These are phyloP conservation scores for Cystobasidium tubakii DNA, from an alignment of 768 basidiomycete genomes.

Conservation along the genomic window DNA sequence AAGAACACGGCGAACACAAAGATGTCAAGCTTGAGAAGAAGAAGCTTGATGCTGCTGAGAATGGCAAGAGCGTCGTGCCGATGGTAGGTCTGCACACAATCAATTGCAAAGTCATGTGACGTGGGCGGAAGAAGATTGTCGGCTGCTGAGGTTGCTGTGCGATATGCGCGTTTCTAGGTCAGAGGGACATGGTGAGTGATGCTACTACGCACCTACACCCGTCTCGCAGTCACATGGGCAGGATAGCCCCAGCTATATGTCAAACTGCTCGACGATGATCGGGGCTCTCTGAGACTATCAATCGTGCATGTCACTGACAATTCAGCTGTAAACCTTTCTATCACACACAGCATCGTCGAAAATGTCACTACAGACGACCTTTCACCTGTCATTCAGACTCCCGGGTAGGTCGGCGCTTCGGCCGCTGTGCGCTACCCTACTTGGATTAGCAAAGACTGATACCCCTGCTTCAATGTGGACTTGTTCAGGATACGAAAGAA, in stretches of 20 bases:
- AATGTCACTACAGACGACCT: constrained; percentile 20
- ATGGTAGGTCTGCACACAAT: neutral
- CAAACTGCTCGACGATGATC: neutral
- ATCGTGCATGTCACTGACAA: neutral
- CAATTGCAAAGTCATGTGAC: no score
- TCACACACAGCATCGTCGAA: constrained; percentile 28
- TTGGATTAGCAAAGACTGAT: neutral
- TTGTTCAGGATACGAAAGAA: constrained; percentile 22
- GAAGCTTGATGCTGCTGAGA: constrained; percentile 6
- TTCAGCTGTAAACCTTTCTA: neutral
- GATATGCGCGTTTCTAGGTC: neutral
- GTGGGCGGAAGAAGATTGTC: neutral
- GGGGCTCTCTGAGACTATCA: neutral
- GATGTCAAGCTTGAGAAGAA: constrained; percentile 32
- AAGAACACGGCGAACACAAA: constrained; percentile 7
- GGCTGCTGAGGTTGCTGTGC: neutral
- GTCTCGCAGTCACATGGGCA: no score
- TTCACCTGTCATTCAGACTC: constrained; percentile 20
- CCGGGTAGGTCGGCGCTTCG: constrained; percentile 4
- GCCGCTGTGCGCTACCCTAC: neutral
- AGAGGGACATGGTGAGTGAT: constrained; percentile 21
- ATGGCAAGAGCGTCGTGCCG: neutral
- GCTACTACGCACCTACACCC: neutral
- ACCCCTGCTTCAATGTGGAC: neutral
- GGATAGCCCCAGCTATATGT: no score